A percentile compares a stretch with the other conserved stretches of the same genome.
These are phyloP conservation scores for Magnusiomyces magnusii DNA, from an alignment of 1,139 yeast genomes.

Conservation along the genomic window DNA sequence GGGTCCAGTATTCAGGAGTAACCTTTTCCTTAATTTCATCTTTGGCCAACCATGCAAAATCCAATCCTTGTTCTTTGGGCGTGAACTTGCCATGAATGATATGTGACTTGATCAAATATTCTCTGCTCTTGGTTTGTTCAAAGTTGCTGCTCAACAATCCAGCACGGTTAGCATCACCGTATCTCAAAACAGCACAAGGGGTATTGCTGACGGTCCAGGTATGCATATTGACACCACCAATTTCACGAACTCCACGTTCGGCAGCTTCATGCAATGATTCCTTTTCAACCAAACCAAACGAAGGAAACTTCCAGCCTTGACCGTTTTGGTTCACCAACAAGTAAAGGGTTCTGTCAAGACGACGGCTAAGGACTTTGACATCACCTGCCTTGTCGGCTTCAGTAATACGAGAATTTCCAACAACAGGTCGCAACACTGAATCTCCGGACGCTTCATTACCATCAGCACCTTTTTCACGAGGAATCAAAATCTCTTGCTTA, in stretches of 20 bases:
- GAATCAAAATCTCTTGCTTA: constrained; percentile 68
- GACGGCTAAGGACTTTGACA: constrained; percentile 63
- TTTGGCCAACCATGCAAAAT: constrained; percentile 76
- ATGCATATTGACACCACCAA: constrained; percentile 73
- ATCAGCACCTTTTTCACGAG: constrained; percentile 46
- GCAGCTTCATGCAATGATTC: constrained; percentile 66
- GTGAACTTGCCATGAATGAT: constrained; percentile 84
- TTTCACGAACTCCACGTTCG: constrained; percentile 57
- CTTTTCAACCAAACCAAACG: constrained; percentile 43
- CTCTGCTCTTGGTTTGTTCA: constrained; percentile 31
- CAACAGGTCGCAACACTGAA: constrained; percentile 63
- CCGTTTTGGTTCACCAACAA: constrained; percentile 47
- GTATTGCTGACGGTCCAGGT: constrained; percentile 86
- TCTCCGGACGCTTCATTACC: constrained; percentile 33
- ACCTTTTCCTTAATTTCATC: constrained; percentile 63
- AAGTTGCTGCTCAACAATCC: not conserved
- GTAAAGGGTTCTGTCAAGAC: constrained; percentile 71
- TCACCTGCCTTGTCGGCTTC: constrained; percentile 65
- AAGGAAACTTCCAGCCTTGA: constrained; percentile 69
- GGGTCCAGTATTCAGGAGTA: constrained; percentile 46
- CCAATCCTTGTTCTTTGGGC: constrained; percentile 35
- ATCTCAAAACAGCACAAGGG: constrained; percentile 60
- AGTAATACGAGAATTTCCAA: constrained; percentile 64
- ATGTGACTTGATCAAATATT: constrained; percentile 78
- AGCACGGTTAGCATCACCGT: constrained; percentile 13